A percentile compares a stretch with the other conserved stretches of the same genome.
Conservation (phyloP, 306 rosid species). For the Acmispon strigosus region DNA sequence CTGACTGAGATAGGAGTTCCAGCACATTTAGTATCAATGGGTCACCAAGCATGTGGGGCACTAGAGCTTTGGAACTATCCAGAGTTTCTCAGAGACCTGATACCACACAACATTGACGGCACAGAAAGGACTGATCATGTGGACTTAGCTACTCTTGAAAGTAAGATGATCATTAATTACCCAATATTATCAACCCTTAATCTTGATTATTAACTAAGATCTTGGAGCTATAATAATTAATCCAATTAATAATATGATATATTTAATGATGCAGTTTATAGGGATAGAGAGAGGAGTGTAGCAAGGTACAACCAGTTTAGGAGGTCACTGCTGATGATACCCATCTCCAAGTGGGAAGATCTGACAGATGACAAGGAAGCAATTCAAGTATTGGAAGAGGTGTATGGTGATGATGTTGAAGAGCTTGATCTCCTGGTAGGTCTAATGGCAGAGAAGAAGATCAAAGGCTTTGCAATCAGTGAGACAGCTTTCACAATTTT, state of each 20-base stretch:
- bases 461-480: conserved; percentile 57
- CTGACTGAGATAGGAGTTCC: conserved; percentile 37
- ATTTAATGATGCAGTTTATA: conserved; percentile 38
- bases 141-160: conserved; percentile 56
- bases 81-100: conserved; percentile 29
- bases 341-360: conserved; percentile 54
- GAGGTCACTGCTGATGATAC: conserved; percentile 35
- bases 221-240: neutral
- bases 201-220: neutral
- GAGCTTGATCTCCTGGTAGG: conserved; percentile 51
- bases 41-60: conserved; percentile 62
- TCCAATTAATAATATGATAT: neutral
- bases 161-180: conserved; percentile 22
- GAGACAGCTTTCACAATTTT: conserved; percentile 54
- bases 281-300: conserved; percentile 53
- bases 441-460: conserved; percentile 64
- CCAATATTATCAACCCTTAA: neutral
- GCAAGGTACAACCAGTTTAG: conserved; percentile 59
- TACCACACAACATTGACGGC: conserved; percentile 40
- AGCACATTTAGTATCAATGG: conserved; percentile 55
- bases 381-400: conserved; percentile 32
- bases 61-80: conserved; percentile 60
- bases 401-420: conserved; percentile 56
- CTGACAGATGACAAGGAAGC: conserved; percentile 47
- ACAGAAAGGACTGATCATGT: conserved; percentile 47